These are phyloP conservation scores for Hyphopichia wangnamkhiaoensis DNA, from an alignment of 1,139 yeast species.

Conservation along the genomic window DNA sequence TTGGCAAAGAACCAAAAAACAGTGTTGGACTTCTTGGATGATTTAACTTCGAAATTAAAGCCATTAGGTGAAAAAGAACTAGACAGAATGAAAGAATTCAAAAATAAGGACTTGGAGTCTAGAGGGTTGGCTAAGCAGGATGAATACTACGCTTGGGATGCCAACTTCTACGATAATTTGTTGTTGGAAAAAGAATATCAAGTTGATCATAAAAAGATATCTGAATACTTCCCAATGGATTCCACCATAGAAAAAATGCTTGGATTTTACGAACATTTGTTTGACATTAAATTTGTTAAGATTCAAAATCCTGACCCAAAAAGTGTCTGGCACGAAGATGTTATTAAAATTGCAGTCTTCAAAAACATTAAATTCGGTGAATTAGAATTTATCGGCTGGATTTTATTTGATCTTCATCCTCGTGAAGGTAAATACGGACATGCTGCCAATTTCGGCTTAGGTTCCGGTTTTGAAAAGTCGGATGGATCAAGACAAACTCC, in stretches of 20 bases:
- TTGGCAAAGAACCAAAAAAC: conserved; percentile 71
- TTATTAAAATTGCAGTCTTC: conserved; percentile 73
- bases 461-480: conserved; percentile 56
- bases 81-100: conserved; percentile 48
- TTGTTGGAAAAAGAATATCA: conserved; percentile 66
- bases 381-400: conserved; percentile 73
- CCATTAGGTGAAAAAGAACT: conserved; percentile 63
- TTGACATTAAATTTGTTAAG: conserved; percentile 66
- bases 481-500: conserved; percentile 61
- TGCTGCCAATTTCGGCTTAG: conserved; percentile 77
- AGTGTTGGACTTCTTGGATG: conserved; percentile 62
- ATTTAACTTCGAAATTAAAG: conserved; percentile 55
- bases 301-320: conserved; percentile 35
- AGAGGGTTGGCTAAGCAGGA: conserved; percentile 44
- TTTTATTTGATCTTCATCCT: conserved; percentile 81
- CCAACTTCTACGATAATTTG: conserved; percentile 61
- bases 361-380: conserved; percentile 47
- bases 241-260: conserved; percentile 70
- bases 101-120: conserved; percentile 50
- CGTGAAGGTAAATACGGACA: conserved; percentile 85
- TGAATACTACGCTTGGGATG: conserved; percentile 71
- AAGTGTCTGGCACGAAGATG: conserved; percentile 73
- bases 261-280: conserved; percentile 63
- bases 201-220: conserved; percentile 69
- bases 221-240: conserved; percentile 78